phyloP scores from a whole-genome alignment of 495 filamentous ascomycete species.

The Neurospora terricola region DNA sequence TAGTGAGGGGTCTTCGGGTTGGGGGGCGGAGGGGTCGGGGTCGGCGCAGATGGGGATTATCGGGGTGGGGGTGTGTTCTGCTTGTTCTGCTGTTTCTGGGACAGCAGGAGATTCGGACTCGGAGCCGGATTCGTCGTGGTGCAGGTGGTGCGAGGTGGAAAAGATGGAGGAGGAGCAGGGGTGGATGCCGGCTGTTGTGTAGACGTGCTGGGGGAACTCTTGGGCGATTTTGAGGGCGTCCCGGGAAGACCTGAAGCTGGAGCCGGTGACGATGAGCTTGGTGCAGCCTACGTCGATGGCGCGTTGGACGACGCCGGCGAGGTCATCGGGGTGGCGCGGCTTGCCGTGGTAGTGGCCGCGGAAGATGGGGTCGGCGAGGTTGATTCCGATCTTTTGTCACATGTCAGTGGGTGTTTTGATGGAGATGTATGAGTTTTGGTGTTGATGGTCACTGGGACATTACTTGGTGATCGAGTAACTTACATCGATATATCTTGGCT shows the following conservation, averaged over 20 bases:
- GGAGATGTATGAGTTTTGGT: background rate
- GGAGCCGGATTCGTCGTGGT: slow-evolving; percentile 30
- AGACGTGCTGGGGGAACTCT: slow-evolving; percentile 54
- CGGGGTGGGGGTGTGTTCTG: slow-evolving; percentile 19
- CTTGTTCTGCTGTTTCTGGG: slow-evolving; percentile 18
- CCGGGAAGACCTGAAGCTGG: slow-evolving; percentile 65
- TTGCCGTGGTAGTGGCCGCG: slow-evolving; percentile 75
- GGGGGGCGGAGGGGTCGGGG: slow-evolving; percentile 29
- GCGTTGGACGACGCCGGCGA: slow-evolving; percentile 63
- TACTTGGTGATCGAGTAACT: slow-evolving; percentile 15
- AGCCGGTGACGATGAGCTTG: slow-evolving; percentile 93
- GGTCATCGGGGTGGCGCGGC: slow-evolving; percentile 67
- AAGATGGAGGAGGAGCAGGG: slow-evolving; percentile 71
- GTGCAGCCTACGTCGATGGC: slow-evolving; percentile 66
- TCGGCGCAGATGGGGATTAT: slow-evolving; percentile 15
- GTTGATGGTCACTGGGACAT: background rate
- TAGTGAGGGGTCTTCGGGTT: slow-evolving; percentile 26
- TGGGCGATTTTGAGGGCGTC: slow-evolving; percentile 64
- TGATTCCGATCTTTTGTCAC: slow-evolving; percentile 65
- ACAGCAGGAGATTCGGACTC: slow-evolving; percentile 10
- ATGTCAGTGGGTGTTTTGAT: background rate
- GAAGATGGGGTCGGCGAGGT: slow-evolving; percentile 83
- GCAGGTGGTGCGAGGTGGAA: slow-evolving; percentile 46
- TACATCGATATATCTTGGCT: slow-evolving; percentile 52
- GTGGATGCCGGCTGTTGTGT: slow-evolving; percentile 85